These are phyloP conservation scores for Chiua sp. DNA, from an alignment of 1,284 basidiomycete species.

Conservation along the genomic window DNA sequence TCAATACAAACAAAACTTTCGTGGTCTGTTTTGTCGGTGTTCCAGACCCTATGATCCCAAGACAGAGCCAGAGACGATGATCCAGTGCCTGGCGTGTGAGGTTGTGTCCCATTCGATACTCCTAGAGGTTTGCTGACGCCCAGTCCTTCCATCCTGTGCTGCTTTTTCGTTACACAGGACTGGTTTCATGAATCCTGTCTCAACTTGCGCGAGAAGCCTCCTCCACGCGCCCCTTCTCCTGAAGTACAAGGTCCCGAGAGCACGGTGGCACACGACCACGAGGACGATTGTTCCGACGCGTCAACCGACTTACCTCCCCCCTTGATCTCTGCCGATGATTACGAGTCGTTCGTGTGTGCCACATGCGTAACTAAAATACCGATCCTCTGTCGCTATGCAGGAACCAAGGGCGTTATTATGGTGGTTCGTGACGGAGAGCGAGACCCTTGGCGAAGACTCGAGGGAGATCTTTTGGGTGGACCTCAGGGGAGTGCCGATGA, in stretches of 20 bases:
- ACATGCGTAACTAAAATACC: conserved; percentile 61
- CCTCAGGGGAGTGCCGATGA: conserved; percentile 17
- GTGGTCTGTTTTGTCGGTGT: conserved; percentile 73
- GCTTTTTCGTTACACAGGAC: conserved; percentile 51
- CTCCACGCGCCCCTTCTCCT: conserved; percentile 49
- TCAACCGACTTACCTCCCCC: conserved; percentile 68
- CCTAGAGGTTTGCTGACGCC: conserved; percentile 6
- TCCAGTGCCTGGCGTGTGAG: conserved; percentile 83
- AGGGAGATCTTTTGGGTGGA: conserved; percentile 13
- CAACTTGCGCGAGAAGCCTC: conserved; percentile 69
- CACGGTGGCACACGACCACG: conserved; percentile 35
- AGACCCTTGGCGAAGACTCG: conserved; percentile 58
- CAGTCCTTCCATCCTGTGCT: not conserved
- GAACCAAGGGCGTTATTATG: conserved; percentile 66
- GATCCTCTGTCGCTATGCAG: conserved; percentile 64
- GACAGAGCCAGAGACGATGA: conserved; percentile 80
- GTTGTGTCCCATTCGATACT: conserved; percentile 44
- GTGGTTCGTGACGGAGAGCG: conserved; percentile 54
- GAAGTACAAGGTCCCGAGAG: conserved; percentile 35
- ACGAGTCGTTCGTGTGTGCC: conserved; percentile 74
- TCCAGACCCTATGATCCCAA: conserved; percentile 68
- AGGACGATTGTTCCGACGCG: conserved; percentile 61
- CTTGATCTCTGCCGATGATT: conserved; percentile 65
- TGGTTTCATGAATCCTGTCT: conserved; percentile 90
- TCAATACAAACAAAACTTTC: conserved; percentile 74